Conservation (phyloP, 1,284 basidiomycete genomes). For the Cutaneotrichosporon mucoides region DNA sequence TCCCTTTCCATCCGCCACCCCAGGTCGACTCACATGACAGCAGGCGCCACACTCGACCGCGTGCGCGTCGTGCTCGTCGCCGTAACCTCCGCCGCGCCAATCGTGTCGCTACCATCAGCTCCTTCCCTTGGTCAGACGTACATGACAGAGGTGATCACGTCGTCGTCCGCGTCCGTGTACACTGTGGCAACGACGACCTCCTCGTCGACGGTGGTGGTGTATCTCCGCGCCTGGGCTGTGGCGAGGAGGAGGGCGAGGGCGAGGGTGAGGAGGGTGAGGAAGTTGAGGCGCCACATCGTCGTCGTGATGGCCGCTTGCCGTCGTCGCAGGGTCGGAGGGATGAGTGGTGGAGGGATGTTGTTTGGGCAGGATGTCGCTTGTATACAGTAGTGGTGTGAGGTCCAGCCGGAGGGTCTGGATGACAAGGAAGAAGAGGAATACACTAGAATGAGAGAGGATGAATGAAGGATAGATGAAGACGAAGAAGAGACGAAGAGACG, state of each 20-base stretch:
- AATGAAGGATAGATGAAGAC: neutral
- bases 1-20: too few relatives aligned
- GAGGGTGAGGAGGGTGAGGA: neutral
- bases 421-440: too few relatives aligned
- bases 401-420: too few relatives aligned
- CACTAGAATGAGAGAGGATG: too few relatives aligned
- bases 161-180: neutral
- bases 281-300: neutral
- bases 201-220: constrained; percentile 1
- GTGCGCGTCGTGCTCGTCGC: too few relatives aligned
- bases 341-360: neutral
- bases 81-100: too few relatives aligned
- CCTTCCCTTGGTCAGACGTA: neutral
- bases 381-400: too few relatives aligned
- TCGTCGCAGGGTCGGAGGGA: neutral
- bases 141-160: neutral
- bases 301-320: too few relatives aligned
- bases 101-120: neutral
- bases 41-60: too few relatives aligned
- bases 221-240: neutral
- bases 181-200: neutral
- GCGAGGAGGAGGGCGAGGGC: neutral
- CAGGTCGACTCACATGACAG: too few relatives aligned
- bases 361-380: too few relatives aligned
- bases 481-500: neutral